Evolutionary conservation across 768 basidiomycete genomes (phyloP).

Genomic region (Neoboletus magnificus): DNA sequence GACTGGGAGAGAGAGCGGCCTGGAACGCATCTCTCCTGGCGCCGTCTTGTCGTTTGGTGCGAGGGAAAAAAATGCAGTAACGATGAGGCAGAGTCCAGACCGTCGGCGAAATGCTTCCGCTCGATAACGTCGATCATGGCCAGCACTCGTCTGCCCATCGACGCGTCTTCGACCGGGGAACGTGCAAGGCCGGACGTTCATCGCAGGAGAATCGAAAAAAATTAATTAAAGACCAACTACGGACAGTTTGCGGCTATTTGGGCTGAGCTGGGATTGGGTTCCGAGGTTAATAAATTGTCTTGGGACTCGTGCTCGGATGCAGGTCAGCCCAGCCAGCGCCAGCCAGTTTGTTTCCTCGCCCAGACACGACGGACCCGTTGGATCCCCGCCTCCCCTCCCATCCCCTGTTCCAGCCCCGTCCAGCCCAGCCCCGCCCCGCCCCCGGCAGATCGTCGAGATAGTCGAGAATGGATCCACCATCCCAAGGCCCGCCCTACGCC

Average conservation of each 20-base stretch:
- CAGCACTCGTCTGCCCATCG: constrained; percentile 11
- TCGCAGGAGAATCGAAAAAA: no score
- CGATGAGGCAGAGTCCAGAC: constrained; percentile 21
- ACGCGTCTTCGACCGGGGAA: no score
- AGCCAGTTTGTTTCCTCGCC: not conserved
- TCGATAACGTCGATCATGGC: constrained; percentile 25
- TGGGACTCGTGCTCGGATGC: constrained; percentile 17
- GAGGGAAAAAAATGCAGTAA: constrained; percentile 14
- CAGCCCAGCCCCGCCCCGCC: not conserved
- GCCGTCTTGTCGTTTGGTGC: constrained; percentile 19
- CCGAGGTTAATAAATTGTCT: constrained; percentile 24
- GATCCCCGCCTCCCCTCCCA: not conserved
- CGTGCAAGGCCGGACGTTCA: no score
- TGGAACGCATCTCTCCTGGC: constrained; percentile 17
- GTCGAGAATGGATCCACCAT: constrained; percentile 25
- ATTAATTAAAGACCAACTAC: not conserved
- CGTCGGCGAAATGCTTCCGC: constrained; percentile 19
- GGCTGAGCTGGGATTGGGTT: constrained; percentile 14
- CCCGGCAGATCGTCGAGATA: constrained; percentile 1
- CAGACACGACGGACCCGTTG: not conserved
- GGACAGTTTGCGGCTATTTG: constrained; percentile 29
- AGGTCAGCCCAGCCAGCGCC: constrained; percentile 7
- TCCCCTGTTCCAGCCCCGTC: constrained; percentile 6
- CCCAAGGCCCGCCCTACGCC: constrained; percentile 30
- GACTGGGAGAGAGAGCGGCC: constrained; percentile 9